Evolutionary conservation across 1,139 yeast genomes (phyloP).

Genomic region (Yamadazyma taylorii): DNA sequence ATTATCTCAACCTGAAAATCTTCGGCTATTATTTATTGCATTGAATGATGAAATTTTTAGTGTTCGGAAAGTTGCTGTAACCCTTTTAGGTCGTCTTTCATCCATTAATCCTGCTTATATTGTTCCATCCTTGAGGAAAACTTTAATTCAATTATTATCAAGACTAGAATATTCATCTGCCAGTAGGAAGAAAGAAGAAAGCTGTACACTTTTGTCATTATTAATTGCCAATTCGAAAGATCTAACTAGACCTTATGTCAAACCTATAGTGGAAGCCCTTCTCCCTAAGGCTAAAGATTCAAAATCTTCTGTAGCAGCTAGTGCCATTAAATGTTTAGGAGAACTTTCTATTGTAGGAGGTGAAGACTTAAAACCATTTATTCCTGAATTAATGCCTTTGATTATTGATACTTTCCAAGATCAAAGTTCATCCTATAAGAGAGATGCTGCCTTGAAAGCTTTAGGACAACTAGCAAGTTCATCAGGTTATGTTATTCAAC

Average conservation of each 20-base stretch:
- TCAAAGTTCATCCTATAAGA: slow-evolving; percentile 78
- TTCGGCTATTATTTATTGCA: slow-evolving; percentile 80
- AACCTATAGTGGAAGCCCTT: slow-evolving; percentile 82
- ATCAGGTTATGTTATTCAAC: slow-evolving; percentile 94
- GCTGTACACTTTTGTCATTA: slow-evolving; percentile 72
- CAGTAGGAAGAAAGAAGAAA: slow-evolving; percentile 81
- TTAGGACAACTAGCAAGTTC: slow-evolving; percentile 88
- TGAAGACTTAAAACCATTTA: slow-evolving; percentile 72
- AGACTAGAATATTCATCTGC: slow-evolving; percentile 79
- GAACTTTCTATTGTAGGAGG: slow-evolving; percentile 89
- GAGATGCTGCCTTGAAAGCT: slow-evolving; percentile 87
- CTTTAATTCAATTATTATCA: slow-evolving; percentile 80
- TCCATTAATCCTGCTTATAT: slow-evolving; percentile 92
- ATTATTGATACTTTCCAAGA: slow-evolving; percentile 87
- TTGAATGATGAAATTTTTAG: slow-evolving; percentile 87
- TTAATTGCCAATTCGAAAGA: slow-evolving; percentile 77
- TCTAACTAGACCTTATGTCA: slow-evolving; percentile 83
- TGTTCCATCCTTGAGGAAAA: slow-evolving; percentile 86
- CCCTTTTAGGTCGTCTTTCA: slow-evolving; percentile 80
- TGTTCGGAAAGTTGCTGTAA: slow-evolving; percentile 78
- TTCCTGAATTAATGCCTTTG: slow-evolving; percentile 80
- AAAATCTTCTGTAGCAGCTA: slow-evolving; percentile 79
- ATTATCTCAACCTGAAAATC: slow-evolving; percentile 89
- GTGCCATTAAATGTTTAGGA: slow-evolving; percentile 87
- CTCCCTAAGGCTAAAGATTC: slow-evolving; percentile 74